These are phyloP conservation scores for Punctularia strigosozonata DNA, from an alignment of 768 basidiomycete species.

Conservation along the genomic window DNA sequence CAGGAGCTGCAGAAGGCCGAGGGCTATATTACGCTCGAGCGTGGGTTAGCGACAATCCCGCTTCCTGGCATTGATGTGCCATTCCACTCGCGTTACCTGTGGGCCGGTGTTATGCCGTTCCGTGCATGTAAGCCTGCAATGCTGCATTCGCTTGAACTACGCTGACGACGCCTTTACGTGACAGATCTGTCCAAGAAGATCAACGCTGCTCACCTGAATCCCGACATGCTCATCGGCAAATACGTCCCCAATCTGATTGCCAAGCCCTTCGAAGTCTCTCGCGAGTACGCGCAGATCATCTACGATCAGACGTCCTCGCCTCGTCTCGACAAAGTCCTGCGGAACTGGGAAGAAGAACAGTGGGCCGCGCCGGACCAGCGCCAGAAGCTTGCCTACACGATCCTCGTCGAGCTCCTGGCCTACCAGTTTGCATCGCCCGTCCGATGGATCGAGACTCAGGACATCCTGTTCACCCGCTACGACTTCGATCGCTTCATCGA, in stretches of 20 bases:
- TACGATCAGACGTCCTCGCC: conserved; percentile 96
- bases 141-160: conserved; percentile 3
- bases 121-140: conserved; percentile 65
- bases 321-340: conserved; percentile 87
- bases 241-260: conserved; percentile 98
- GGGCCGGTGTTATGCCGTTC: conserved; percentile 98
- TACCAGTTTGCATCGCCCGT: conserved; percentile 99
- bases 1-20: conserved; percentile 68
- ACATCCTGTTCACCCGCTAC: conserved; percentile 79
- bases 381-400: conserved; percentile 89
- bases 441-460: conserved; percentile 99
- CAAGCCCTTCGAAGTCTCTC: conserved; percentile 71
- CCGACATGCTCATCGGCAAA: conserved; percentile 87
- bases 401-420: conserved; percentile 91
- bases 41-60: conserved; percentile 93
- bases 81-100: conserved; percentile 98
- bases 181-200: conserved; percentile 96
- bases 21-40: conserved; percentile 88
- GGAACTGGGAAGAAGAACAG: conserved; percentile 83
- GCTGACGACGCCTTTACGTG: conserved; percentile 1
- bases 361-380: conserved; percentile 79
- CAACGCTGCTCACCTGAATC: conserved; percentile 81
- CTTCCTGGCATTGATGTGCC: conserved; percentile 97
- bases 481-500: conserved; percentile 91
- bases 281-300: conserved; percentile 86